Conservation (phyloP, 306 rosid species). For the Rubus parviflorus region DNA sequence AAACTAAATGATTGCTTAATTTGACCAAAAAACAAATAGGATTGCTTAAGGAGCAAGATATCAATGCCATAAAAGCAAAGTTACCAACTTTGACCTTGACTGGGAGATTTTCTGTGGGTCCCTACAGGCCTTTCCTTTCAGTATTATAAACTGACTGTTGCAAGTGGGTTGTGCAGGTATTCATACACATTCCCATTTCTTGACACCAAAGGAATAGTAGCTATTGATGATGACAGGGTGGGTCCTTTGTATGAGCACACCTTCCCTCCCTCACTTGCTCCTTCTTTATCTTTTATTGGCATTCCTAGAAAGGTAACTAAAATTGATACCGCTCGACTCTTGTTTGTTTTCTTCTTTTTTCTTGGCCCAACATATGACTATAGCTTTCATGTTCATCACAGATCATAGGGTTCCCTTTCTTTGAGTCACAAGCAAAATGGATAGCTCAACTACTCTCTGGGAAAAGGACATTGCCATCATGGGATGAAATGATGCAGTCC, state of each 20-base stretch:
- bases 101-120: constrained; percentile 35
- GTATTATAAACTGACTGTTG: not conserved
- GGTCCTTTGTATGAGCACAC: constrained; percentile 96
- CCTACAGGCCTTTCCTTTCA: not conserved
- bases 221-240: constrained; percentile 84
- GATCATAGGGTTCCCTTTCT: constrained; percentile 95
- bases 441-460: constrained; percentile 90
- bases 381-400: constrained; percentile 29
- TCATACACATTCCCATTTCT: constrained; percentile 91
- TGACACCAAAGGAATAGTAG: constrained; percentile 92
- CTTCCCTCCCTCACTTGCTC: constrained; percentile 91
- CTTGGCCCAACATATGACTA: not conserved
- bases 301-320: constrained; percentile 73
- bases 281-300: constrained; percentile 85
- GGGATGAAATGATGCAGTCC: constrained; percentile 86
- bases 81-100: not conserved
- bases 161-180: constrained; percentile 59
- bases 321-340: not conserved
- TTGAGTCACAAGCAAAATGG: constrained; percentile 98
- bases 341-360: not conserved
- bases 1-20: too few relatives aligned
- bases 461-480: constrained; percentile 78
- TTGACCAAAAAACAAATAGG: too few relatives aligned
- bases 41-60: not conserved
- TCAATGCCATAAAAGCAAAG: not conserved